phyloP scores from a whole-genome alignment of 2,329 filamentous ascomycete genomes.

The Blumeria graminis region DNA sequence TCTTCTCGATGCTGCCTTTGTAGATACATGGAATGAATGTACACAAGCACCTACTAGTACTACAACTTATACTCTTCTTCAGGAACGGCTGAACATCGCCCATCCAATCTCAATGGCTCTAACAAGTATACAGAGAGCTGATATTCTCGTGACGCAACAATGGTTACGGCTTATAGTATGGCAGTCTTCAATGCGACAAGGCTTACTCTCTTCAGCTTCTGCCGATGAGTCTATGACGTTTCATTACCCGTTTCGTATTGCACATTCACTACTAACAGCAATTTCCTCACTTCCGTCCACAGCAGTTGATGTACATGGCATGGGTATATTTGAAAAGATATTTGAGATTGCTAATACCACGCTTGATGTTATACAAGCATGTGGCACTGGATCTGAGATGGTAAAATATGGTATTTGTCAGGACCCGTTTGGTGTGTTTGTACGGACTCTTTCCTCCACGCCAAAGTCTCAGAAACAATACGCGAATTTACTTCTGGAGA shows the following conservation, averaged over 20 bases:
- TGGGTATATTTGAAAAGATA: conserved; percentile 27
- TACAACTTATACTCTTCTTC: conserved; percentile 22
- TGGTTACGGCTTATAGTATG: conserved; percentile 50
- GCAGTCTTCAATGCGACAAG: conserved; percentile 44
- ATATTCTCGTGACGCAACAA: conserved; percentile 44
- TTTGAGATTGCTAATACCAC: conserved; percentile 22
- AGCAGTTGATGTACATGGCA: conserved; percentile 23
- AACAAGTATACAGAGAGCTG: conserved; percentile 42
- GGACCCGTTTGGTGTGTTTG: conserved; percentile 22
- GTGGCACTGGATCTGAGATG: conserved; percentile 6
- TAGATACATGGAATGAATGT: conserved; percentile 38
- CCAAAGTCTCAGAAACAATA: conserved; percentile 21
- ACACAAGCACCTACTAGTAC: conserved; percentile 18
- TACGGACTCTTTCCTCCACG: conserved; percentile 20
- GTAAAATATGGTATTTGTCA: conserved; percentile 13
- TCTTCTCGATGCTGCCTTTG: conserved; percentile 37
- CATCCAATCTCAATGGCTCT: conserved; percentile 10
- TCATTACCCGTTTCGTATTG: conserved; percentile 36
- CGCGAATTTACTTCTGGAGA: conserved; percentile 20
- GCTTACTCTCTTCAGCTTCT: conserved; percentile 33
- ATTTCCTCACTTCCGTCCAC: conserved; percentile 19
- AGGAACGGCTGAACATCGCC: conserved; percentile 24
- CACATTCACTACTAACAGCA: conserved; percentile 27
- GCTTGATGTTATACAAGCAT: conserved; percentile 21
- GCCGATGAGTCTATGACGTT: conserved; percentile 35